These are phyloP conservation scores for Pseudogymnoascus sp. DNA, from an alignment of 2,329 filamentous ascomycete species.

Conservation along the genomic window DNA sequence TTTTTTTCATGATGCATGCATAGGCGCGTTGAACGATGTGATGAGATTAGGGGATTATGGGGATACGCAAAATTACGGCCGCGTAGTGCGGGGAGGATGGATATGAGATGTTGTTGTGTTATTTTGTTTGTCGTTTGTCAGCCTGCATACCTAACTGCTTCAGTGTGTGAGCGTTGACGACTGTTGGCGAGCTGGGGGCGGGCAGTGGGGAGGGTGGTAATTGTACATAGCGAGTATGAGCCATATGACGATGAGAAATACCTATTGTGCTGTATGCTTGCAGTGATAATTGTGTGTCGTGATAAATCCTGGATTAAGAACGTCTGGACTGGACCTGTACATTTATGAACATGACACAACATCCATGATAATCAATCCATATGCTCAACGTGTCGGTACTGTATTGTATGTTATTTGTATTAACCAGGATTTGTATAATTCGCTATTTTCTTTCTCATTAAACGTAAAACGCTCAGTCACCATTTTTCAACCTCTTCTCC, in stretches of 20 bases:
- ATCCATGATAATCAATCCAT: background rate
- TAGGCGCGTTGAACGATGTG: background rate
- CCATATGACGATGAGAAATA: background rate
- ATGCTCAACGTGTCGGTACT: too few relatives aligned
- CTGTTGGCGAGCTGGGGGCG: background rate
- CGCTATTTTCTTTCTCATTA: background rate
- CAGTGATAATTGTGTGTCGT: background rate
- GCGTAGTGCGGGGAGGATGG: background rate
- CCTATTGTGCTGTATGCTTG: background rate
- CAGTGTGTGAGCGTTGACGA: constrained; percentile 2
- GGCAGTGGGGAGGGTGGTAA: background rate
- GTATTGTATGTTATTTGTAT: background rate
- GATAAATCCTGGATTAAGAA: background rate
- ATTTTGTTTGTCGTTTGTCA: background rate
- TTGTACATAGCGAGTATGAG: background rate
- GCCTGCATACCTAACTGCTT: constrained; percentile 4
- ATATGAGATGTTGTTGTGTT: background rate
- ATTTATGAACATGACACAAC: background rate
- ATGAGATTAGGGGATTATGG: background rate
- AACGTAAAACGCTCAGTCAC: background rate
- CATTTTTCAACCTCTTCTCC: background rate
- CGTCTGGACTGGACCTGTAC: too few relatives aligned
- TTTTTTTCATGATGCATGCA: constrained; percentile 3
- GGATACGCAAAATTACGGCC: background rate
- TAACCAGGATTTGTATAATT: background rate